Evolutionary conservation across 2,329 filamentous ascomycete genomes (phyloP).

Genomic region (Pleomassaria siparia): DNA sequence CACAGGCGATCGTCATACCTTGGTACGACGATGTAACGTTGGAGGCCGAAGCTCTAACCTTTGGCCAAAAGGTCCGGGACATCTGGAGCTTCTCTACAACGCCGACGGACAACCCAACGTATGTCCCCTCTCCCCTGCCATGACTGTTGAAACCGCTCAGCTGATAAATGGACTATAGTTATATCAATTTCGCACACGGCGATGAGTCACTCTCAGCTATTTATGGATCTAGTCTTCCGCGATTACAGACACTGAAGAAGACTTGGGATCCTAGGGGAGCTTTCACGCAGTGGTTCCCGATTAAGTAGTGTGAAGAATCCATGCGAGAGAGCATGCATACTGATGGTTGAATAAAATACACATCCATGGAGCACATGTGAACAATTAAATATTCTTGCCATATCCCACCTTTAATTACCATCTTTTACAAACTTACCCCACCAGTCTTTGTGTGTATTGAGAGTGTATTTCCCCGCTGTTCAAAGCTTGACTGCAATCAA

Average conservation of each 20-base stretch:
- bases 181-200: conserved; percentile 31
- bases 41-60: conserved; percentile 38
- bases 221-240: conserved; percentile 24
- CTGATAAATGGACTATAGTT: conserved; percentile 12
- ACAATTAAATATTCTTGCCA: no score
- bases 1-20: conserved; percentile 42
- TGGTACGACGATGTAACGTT: conserved; percentile 44
- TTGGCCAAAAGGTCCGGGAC: conserved; percentile 35
- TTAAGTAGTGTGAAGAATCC: conserved; percentile 6
- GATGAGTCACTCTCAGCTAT: conserved; percentile 25
- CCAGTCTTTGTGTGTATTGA: no score
- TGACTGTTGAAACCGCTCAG: neutral
- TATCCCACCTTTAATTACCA: no score
- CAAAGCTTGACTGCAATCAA: no score
- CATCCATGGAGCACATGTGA: no score
- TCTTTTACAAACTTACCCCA: no score
- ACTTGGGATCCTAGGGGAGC: conserved; percentile 24
- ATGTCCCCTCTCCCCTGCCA: conserved; percentile 3
- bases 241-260: conserved; percentile 25
- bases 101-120: conserved; percentile 22
- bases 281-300: conserved; percentile 33
- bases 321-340: no score
- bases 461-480: no score
- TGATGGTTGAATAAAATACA: no score
- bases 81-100: conserved; percentile 23